Evolutionary conservation across 73 alveolate species (phyloP), one percentile per base, ranked within the genome.

Genomic region (Uronychia binucleata): DNA sequence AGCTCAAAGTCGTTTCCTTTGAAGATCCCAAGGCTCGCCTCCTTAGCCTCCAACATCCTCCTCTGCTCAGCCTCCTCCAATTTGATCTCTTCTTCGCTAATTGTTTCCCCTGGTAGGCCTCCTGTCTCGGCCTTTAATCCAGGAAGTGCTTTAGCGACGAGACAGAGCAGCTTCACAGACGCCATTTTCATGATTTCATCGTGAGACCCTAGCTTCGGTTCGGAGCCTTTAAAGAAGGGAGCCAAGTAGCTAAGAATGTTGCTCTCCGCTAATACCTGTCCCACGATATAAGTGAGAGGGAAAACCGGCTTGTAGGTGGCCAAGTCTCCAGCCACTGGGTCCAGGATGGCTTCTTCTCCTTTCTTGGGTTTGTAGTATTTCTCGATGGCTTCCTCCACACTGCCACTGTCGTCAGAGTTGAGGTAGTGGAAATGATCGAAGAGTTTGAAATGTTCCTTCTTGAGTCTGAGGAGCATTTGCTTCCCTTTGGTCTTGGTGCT

Each of bases 341-440:
- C 88, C 5, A 82, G 82, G 30, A 60, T 60, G 5, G 57, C 81
- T 59, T 82, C 59, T 19, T 26, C 27, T 8, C 34, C 31, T 30
- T 31, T 28, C 59, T 86, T 59, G 19, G 84, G 80, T 28, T 82
- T 80, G 34, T 88, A 33, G 34, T 77, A 74, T 35, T 75, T 79
- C 28, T 81, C 59, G 1, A 74, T 13, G n/a, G 76, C 76, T 76
- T 81, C 87, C 1, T 26, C 25, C 26, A 77, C 83, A 46, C 74
- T 84, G 1, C 80, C 74, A 11, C 31, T 77, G 28, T 75, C 74
- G 8, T 88, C 84, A n/a, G 78, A 74, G 30, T 74, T 57, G 57
- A 67, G 0, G 32, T 81, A 81, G 30, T 34, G 75, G 34, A 74
- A 88, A 1, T 81, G 88, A 5, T 88, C 83, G 28, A 81, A 81